phyloP scores from a whole-genome alignment of 345 rosid species.

The Moringa oleifera region DNA sequence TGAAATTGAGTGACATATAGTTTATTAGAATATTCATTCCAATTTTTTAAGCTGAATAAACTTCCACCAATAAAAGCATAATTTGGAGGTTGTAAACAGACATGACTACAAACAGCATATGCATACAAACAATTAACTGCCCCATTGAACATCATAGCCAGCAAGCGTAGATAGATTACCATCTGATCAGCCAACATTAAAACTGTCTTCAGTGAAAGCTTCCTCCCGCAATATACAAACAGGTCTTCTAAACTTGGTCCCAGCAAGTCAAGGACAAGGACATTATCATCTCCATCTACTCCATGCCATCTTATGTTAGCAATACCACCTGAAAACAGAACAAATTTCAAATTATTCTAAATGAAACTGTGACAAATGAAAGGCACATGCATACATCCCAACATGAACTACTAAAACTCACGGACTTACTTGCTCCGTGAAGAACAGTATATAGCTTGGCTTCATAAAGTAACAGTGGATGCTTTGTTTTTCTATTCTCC shows the following conservation, averaged over 20 bases:
- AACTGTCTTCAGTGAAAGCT: slow-evolving; percentile 81
- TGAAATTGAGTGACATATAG: slow-evolving; percentile 11
- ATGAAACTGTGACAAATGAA: too few species aligned
- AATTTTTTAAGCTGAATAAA: too few species aligned
- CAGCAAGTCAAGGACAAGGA: slow-evolving; percentile 73
- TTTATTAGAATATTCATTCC: slow-evolving; percentile 7
- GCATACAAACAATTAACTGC: too few species aligned
- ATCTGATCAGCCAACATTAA: slow-evolving; percentile 90
- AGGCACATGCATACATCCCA: not conserved
- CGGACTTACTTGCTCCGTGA: slow-evolving; percentile 54
- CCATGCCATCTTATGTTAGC: slow-evolving; percentile 83
- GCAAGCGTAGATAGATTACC: too few species aligned
- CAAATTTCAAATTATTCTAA: too few species aligned
- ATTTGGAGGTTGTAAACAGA: not conserved
- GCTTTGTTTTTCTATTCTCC: slow-evolving; percentile 57
- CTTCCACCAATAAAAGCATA: too few species aligned
- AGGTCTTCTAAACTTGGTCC: slow-evolving; percentile 96
- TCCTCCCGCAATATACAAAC: slow-evolving; percentile 85
- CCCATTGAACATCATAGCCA: too few species aligned
- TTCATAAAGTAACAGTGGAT: slow-evolving; percentile 54
- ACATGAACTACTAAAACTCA: not conserved
- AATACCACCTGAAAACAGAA: slow-evolving; percentile 82
- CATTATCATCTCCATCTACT: slow-evolving; percentile 70
- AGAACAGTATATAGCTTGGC: slow-evolving; percentile 57
- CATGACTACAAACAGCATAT: not conserved